Base-by-base conservation (phyloP, 2,329 filamentous ascomycete genomes). In the Shiraia sp. region DNA sequence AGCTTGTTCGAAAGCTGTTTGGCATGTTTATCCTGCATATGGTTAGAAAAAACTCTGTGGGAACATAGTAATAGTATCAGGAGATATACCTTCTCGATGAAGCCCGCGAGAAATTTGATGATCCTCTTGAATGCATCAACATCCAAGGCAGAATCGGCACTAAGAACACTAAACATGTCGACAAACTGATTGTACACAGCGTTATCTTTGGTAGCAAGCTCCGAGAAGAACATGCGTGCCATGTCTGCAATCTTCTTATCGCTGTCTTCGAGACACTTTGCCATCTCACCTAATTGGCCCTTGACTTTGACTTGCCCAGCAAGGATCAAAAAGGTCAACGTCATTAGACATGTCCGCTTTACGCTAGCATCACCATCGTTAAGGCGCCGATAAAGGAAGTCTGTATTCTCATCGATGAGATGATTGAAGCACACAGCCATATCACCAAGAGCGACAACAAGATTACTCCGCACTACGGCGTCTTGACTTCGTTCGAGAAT, bases 371-470 rank as follows among this genome's bases (percentile, higher is more conserved):
- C 91, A 12, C 81, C 76, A 63, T 99, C 95, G 12, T 93, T 95
- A 6, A 99, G 80, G 13, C 95, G 85, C 14, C 93, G 86, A 72
- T 99, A 99, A 29, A 99, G 72, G 75, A 97, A 99, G 67, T 99
- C 93, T 0, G 93, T 99, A 70, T 99, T 97, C 72, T 99, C 95
- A 64, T 99, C 95, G 57, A 99, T 96, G 35, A 99, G 81, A 64
- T 99, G 93, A 65, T 99, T 99, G 79, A 99, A 99, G 79, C 91
- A 96, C 15, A 99, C 93, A 0, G 95, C 95, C 93, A 99, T 99
- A 66, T 99, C 93, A 27, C 93, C 93, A 0, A 99, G 82, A 0
- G 93, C 92, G 57, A 99, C 95, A 13, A 99, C 95, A 8, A 95
- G 89, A 65, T 99, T 99, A 59, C 89, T 95, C 36, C 93, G 86